Evolutionary conservation across 805 yeast genomes (phyloP), one percentile per base, ranked within the genome.

Genomic region (Groenewaldozyma salmanticensis): DNA sequence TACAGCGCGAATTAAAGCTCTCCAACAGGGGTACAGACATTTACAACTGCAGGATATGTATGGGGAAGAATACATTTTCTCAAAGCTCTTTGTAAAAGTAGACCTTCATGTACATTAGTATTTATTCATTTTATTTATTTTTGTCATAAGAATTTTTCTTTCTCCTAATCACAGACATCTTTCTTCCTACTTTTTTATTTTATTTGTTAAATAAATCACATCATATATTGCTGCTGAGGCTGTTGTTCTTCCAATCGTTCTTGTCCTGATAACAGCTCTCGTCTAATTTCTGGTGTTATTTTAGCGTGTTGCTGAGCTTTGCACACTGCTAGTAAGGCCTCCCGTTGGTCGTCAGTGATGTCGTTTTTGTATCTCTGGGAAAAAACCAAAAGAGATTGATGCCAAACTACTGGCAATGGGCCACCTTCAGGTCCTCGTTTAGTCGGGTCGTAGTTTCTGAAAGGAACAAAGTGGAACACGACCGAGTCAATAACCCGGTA

Each of bases 301-400:
- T 79, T 82, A 45, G 70, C 81, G 58, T 92, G 99, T 38, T 79
- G 80, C 64, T 95, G 81, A 58, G 81, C 88, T 64, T 95, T 80
- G 16, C 87, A 75, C 3, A 95, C 88, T 53, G 90, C 96, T 58
- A 92, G 65, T 46, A 92, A 67, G 62, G 90, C 86, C 54, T 92
- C 98, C 59, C 96, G 75, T 69, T 92, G 99, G 59, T 92, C 99
- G 53, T 86, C 95, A n/a, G 98, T 92, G 44, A 92, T 85, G 68
- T 92, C 98, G 58, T 92, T 90, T 62, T 90, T 92, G 60, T 92
- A 92, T 49, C 96, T 74, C 66, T 88, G 96, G 27, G 96, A 95
- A 67, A 92, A 92, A 1, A 92, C 81, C 43, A 92, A 70, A 57
- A 92, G 82, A 2, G 96, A 90, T 61, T 90, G 94, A 61, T 94